A percentile compares a stretch with the other conserved stretches of the same genome.
Conservation (phyloP, 768 basidiomycete species). For the Boletus bicolor region DNA sequence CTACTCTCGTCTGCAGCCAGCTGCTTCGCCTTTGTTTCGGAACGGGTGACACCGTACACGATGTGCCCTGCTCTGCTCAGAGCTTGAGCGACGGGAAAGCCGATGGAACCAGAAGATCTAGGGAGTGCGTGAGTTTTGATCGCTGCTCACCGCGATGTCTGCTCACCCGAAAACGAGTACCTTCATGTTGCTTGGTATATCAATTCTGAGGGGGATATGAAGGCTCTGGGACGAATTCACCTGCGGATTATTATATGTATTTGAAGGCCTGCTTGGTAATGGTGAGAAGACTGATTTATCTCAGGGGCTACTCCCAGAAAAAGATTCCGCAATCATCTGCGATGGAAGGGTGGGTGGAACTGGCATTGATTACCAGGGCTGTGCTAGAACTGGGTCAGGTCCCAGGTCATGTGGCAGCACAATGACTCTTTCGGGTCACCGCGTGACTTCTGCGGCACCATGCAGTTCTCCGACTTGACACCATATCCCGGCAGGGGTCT, state of each 20-base stretch:
- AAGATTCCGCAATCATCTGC: not conserved
- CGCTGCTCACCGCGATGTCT: not conserved
- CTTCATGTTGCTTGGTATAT: constrained; percentile 7
- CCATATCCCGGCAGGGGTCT: no score
- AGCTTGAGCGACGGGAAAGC: constrained; percentile 32
- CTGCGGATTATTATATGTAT: not conserved
- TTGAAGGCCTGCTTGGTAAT: not conserved
- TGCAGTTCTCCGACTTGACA: no score
- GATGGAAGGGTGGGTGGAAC: no score
- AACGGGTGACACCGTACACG: constrained; percentile 35
- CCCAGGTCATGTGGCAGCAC: no score
- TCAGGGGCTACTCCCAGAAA: not conserved
- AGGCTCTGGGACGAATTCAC: no score
- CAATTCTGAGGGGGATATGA: not conserved
- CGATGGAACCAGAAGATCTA: constrained; percentile 34
- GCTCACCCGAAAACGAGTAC: constrained; percentile 17
- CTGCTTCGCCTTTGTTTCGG: constrained; percentile 16
- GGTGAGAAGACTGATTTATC: not conserved
- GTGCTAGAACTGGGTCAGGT: no score
- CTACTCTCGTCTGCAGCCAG: constrained; percentile 28
- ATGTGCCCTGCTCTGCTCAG: constrained; percentile 34
- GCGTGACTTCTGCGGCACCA: no score
- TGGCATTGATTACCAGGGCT: no score
- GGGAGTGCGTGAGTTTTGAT: not conserved
- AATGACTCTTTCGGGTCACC: no score